Percentiles rank a stretch among this genome's conserved stretches.
Evolutionary conservation across 2,329 filamentous ascomycete species (phyloP).

Genomic region (Colletotrichum lupini): DNA sequence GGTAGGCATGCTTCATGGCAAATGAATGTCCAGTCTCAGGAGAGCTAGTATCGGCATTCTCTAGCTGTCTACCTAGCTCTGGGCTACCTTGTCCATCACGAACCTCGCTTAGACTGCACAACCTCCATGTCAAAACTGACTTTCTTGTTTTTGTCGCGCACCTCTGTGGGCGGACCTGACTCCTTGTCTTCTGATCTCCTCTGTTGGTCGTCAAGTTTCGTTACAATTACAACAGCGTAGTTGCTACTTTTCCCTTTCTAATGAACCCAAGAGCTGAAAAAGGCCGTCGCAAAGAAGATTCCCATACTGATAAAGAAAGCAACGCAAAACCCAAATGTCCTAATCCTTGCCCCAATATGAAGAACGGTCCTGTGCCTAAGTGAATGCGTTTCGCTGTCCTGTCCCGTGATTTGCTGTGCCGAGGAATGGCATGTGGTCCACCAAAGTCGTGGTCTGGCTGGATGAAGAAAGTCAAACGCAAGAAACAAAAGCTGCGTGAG

Average conservation of each 20-base stretch:
- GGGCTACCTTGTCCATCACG: not conserved
- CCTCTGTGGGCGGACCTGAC: not conserved
- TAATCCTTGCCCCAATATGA: slow-evolving; percentile 7
- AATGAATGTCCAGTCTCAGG: not conserved
- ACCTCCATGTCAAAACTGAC: not conserved
- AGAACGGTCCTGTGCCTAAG: slow-evolving; percentile 15
- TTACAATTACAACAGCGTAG: slow-evolving; percentile 37
- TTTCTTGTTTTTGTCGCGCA: slow-evolving; percentile 5
- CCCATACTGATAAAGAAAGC: not conserved
- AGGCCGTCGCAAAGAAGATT: not conserved
- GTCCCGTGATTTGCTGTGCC: slow-evolving; percentile 9
- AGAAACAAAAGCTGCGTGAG: slow-evolving; percentile 10
- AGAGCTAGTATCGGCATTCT: not conserved
- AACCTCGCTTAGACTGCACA: not conserved
- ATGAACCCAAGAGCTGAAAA: slow-evolving; percentile 16
- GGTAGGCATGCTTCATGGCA: not conserved
- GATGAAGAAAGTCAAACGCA: slow-evolving; percentile 12
- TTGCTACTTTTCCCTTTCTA: slow-evolving; percentile 37
- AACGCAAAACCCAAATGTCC: not conserved
- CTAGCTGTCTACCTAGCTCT: not conserved
- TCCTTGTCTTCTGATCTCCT: not conserved
- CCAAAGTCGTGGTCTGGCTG: not conserved
- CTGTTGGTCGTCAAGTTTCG: slow-evolving; percentile 32
- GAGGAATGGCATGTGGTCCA: slow-evolving; percentile 19
- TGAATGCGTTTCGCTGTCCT: slow-evolving; percentile 20